phyloP scores from a whole-genome alignment of 129 eudicot genomes.

The Tagetes patula region DNA sequence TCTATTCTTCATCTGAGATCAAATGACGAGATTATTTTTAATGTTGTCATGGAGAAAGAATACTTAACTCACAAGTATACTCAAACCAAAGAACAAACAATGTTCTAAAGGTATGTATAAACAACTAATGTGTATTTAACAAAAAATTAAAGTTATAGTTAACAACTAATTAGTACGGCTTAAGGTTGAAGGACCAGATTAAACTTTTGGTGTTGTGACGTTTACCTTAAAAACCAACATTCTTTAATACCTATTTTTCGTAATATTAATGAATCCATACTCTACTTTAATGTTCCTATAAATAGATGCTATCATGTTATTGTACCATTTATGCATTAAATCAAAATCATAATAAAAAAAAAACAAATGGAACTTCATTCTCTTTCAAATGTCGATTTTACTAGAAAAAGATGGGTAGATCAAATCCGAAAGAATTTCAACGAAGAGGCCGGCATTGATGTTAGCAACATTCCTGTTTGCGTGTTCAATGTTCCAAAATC shows the following conservation, averaged over 20 bases:
- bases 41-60: constrained; percentile 15
- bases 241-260: constrained; percentile 1
- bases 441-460: constrained; percentile 29
- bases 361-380: constrained; percentile 27
- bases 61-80: constrained; percentile 28
- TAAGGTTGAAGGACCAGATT: background rate
- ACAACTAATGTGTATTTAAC: background rate
- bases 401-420: constrained; percentile 41
- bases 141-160: too few relatives aligned
- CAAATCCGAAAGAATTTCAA: constrained; percentile 34
- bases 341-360: constrained; percentile 10
- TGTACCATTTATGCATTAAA: background rate
- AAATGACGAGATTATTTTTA: constrained; percentile 11
- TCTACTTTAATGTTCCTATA: constrained; percentile 16
- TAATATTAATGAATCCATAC: background rate
- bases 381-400: constrained; percentile 9
- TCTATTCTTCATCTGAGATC: constrained; percentile 17
- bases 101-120: constrained; percentile 4
- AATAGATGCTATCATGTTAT: constrained; percentile 15
- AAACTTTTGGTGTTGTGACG: constrained; percentile 7
- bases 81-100: constrained; percentile 18
- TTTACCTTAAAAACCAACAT: constrained; percentile 6
- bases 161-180: background rate
- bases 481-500: constrained; percentile 41
- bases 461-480: constrained; percentile 23